Base-by-base conservation (phyloP, 2,329 filamentous ascomycete species). In the Cytospora schulzeri region DNA sequence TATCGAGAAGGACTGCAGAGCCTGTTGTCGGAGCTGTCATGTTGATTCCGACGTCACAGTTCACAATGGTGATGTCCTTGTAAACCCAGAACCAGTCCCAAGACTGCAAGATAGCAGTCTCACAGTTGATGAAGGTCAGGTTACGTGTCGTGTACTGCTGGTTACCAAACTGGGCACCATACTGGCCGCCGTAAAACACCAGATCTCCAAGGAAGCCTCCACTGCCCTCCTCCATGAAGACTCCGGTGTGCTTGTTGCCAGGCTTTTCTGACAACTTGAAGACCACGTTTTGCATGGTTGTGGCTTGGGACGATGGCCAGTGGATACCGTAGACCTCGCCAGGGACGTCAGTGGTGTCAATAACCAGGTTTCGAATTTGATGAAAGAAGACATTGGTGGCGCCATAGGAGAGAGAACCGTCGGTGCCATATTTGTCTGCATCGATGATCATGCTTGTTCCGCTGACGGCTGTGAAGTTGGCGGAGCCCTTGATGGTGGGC, bases 11-110 rank as follows among this genome's bases (percentile, higher is more conserved):
- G 41, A 91, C 81, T 28, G 93, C 85, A 0, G 91, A 94, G 45
- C 91, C 91, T 29, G 93, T 90, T 15, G 84, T 85, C 70, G 87
- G 78, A 50, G 80, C 77, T 50, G 80, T 83, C 83, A 91, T 88
- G 71, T 90, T 86, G 65, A 92, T 80, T 24, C 88, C 90, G 38
- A 90, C 80, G 7, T 78, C 78, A 71, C 87, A 90, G 69, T 87
- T 81, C 71, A 85, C 81, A 73, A 91, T 84, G 17, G 76, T 79
- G 17, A 90, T 71, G 22, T 83, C 85, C 76, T 90, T 91, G 79
- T 90, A 90, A 6, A 86, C 88, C 87, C 88, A 92, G 2, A 85
- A 84, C 90, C 90, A 92, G 73, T 90, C 85, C 89, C 90, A 92
- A 66, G 89, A 84, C 79, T 91, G 87, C 73, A 81, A 85, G 61